Percentiles rank a stretch among this genome's conserved stretches.
These are phyloP conservation scores for Trichoderma asperellum DNA, from an alignment of 2,329 filamentous ascomycete species.

Conservation along the genomic window DNA sequence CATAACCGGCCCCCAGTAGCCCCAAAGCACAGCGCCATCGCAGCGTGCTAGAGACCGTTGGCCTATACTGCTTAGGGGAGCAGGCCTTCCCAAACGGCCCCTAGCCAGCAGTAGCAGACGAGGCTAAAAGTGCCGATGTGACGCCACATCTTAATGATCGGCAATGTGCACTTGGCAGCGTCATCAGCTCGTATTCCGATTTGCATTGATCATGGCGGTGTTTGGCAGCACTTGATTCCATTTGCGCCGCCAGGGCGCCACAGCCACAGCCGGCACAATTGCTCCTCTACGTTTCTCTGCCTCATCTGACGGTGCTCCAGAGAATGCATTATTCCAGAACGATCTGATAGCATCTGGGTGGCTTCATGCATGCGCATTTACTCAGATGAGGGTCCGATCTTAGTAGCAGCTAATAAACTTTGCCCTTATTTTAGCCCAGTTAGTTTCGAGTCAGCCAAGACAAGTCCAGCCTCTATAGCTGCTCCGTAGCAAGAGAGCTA, in stretches of 20 bases:
- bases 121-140: background rate
- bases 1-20: background rate
- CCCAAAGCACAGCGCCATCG: slow-evolving; percentile 2
- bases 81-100: background rate
- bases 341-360: background rate
- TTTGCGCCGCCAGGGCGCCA: background rate
- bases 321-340: background rate
- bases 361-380: background rate
- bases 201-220: background rate
- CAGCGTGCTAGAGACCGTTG: background rate
- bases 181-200: slow-evolving; percentile 19
- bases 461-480: background rate
- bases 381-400: background rate
- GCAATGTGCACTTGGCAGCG: background rate
- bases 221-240: background rate
- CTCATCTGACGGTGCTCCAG: background rate
- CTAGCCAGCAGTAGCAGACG: background rate
- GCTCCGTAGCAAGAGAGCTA: no score
- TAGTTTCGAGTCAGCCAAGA: background rate
- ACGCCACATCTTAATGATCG: background rate
- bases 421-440: background rate
- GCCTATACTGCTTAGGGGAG: background rate
- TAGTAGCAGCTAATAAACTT: background rate
- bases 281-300: background rate
- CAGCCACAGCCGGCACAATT: background rate